Evolutionary conservation across 2,329 filamentous ascomycete species (phyloP).

Genomic region (Hypoxylon sp.): DNA sequence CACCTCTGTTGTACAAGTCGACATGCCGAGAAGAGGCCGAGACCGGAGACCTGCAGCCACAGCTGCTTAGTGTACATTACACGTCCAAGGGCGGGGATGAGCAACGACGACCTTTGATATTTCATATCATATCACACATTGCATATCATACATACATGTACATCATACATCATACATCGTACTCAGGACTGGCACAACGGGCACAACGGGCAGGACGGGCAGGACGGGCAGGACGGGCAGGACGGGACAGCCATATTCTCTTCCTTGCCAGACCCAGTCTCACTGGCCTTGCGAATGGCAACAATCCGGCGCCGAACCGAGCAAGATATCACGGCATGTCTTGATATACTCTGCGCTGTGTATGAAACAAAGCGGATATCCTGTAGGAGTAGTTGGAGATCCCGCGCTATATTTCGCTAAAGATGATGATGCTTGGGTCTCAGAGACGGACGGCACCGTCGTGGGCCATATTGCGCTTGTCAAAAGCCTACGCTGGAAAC

Average conservation of each 20-base stretch:
- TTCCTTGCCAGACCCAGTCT: not conserved
- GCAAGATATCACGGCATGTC: conserved; percentile 33
- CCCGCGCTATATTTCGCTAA: conserved; percentile 24
- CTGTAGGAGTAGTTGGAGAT: conserved; percentile 36
- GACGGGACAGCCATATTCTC: not conserved
- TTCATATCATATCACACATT: too few relatives aligned
- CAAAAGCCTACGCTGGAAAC: conserved; percentile 12
- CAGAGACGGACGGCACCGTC: conserved; percentile 22
- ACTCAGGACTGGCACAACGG: too few relatives aligned
- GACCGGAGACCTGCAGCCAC: not conserved
- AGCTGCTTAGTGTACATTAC: too few relatives aligned
- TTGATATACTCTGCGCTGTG: conserved; percentile 34
- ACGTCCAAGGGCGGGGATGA: too few relatives aligned
- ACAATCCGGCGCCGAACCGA: conserved; percentile 38
- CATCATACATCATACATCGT: too few relatives aligned
- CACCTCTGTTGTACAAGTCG: not conserved
- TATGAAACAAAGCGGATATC: conserved; percentile 41
- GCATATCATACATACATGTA: not conserved
- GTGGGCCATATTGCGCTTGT: conserved; percentile 37
- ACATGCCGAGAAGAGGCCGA: conserved; percentile 12
- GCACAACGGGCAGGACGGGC: too few relatives aligned
- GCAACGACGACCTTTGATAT: too few relatives aligned
- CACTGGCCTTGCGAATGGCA: conserved; percentile 16
- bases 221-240: too few relatives aligned
- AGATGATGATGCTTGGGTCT: conserved; percentile 39